A percentile compares a stretch with the other conserved stretches of the same genome.
Evolutionary conservation across 306 rosid genomes (phyloP).

Genomic region (Trichosanthes truncata): DNA sequence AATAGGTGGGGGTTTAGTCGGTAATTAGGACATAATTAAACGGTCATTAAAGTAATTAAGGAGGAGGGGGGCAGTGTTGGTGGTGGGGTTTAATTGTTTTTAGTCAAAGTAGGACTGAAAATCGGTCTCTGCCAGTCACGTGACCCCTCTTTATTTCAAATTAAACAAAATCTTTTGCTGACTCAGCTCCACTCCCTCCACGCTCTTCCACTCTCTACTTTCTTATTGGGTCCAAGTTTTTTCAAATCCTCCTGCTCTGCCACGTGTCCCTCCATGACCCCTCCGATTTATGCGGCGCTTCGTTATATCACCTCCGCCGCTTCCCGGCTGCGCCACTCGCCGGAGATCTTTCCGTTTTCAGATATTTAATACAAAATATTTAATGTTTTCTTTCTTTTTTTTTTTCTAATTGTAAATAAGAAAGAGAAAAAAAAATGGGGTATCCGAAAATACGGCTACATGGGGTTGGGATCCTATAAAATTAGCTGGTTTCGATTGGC

Average conservation of each 20-base stretch:
- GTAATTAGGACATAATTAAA: conserved; percentile 15
- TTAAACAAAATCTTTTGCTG: conserved; percentile 16
- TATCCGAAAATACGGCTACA: conserved; percentile 16
- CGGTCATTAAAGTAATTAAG: conserved; percentile 17
- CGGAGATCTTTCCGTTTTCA: background rate
- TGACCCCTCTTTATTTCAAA: conserved; percentile 25
- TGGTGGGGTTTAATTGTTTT: conserved; percentile 6
- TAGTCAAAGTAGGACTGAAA: conserved; percentile 52
- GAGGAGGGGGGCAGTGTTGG: background rate
- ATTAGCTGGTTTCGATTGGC: conserved; percentile 22
- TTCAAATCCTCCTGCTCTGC: background rate
- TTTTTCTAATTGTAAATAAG: too few species aligned
- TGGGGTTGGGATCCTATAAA: conserved; percentile 46
- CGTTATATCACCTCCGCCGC: background rate
- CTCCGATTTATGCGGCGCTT: conserved; percentile 21
- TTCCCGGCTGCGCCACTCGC: background rate
- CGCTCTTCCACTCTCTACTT: conserved; percentile 13
- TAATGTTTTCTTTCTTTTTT: background rate
- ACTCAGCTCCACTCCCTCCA: conserved; percentile 16
- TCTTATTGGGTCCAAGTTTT: conserved; percentile 9
- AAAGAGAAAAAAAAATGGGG: background rate
- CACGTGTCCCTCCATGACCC: conserved; percentile 22
- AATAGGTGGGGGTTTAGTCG: background rate
- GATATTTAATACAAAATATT: background rate
- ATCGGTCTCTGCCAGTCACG: conserved; percentile 43